Conservation (phyloP, 805 yeast species). For the Ogataea glucozyma region DNA sequence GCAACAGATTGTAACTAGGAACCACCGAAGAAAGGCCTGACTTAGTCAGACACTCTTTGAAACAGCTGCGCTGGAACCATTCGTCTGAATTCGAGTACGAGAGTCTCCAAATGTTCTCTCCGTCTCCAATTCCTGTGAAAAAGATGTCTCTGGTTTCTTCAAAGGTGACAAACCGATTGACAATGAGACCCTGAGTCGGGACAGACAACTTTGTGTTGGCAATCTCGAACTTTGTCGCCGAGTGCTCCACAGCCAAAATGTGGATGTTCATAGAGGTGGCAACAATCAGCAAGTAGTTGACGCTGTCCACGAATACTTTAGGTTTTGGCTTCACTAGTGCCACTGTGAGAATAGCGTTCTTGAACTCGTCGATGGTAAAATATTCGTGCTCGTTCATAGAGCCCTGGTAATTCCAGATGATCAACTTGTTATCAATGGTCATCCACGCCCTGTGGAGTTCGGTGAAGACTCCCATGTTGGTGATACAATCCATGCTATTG, state of each 20-base stretch:
- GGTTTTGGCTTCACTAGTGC: constrained; percentile 78
- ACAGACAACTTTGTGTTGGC: constrained; percentile 83
- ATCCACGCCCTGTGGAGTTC: constrained; percentile 86
- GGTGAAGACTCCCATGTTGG: constrained; percentile 81
- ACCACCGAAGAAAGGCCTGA: constrained; percentile 55
- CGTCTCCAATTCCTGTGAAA: constrained; percentile 80
- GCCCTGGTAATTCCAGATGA: constrained; percentile 73
- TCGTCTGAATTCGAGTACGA: constrained; percentile 79
- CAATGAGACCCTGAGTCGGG: constrained; percentile 75
- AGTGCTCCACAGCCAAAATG: constrained; percentile 68
- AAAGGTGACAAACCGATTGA: constrained; percentile 58
- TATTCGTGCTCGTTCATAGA: constrained; percentile 56
- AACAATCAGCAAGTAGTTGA: constrained; percentile 69
- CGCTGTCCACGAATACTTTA: constrained; percentile 75
- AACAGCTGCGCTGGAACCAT: constrained; percentile 84
- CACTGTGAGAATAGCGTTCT: constrained; percentile 75
- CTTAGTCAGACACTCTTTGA: constrained; percentile 79
- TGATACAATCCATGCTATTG: constrained; percentile 61
- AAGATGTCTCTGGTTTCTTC: constrained; percentile 75
- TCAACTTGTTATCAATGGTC: constrained; percentile 74
- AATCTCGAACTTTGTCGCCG: constrained; percentile 55
- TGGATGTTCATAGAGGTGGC: constrained; percentile 81
- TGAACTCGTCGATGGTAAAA: constrained; percentile 78
- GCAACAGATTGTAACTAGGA: constrained; percentile 37
- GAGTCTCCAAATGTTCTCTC: constrained; percentile 81